Evolutionary conservation across 805 yeast genomes (phyloP).

Genomic region (Metschnikowia lunata): DNA sequence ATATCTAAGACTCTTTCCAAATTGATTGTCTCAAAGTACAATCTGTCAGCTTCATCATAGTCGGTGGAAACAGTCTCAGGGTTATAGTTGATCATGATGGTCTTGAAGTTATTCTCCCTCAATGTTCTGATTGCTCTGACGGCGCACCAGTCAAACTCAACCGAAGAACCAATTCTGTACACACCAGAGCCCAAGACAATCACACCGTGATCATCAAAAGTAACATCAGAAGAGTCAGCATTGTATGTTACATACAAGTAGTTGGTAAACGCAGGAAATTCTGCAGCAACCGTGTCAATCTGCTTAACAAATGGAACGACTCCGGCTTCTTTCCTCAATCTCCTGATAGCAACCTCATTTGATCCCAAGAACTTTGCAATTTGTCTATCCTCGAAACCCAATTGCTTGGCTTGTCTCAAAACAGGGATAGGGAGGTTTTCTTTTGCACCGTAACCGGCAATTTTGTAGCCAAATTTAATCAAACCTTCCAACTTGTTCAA

Average conservation of each 20-base stretch:
- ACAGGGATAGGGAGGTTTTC: constrained; percentile 59
- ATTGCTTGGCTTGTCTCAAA: constrained; percentile 85
- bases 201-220: constrained; percentile 88
- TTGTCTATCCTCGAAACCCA: constrained; percentile 96
- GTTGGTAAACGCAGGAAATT: constrained; percentile 95
- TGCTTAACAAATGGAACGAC: constrained; percentile 91
- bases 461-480: constrained; percentile 63
- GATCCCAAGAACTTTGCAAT: constrained; percentile 84
- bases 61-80: constrained; percentile 99
- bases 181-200: constrained; percentile 98
- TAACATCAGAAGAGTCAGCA: constrained; percentile 81
- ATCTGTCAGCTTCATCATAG: constrained; percentile 95
- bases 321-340: constrained; percentile 81
- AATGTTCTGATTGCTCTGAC: constrained; percentile 93
- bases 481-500: constrained; percentile 77
- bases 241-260: constrained; percentile 93
- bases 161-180: constrained; percentile 97
- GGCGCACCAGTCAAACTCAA: constrained; percentile 99
- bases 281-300: constrained; percentile 98
- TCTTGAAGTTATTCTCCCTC: constrained; percentile 79
- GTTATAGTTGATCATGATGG: constrained; percentile 95
- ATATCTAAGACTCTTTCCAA: constrained; percentile 92
- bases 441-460: constrained; percentile 52
- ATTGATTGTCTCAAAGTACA: constrained; percentile 92
- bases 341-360: constrained; percentile 88